phyloP scores from a whole-genome alignment of 257 asterid genomes.

The Solanum habrochaites region DNA sequence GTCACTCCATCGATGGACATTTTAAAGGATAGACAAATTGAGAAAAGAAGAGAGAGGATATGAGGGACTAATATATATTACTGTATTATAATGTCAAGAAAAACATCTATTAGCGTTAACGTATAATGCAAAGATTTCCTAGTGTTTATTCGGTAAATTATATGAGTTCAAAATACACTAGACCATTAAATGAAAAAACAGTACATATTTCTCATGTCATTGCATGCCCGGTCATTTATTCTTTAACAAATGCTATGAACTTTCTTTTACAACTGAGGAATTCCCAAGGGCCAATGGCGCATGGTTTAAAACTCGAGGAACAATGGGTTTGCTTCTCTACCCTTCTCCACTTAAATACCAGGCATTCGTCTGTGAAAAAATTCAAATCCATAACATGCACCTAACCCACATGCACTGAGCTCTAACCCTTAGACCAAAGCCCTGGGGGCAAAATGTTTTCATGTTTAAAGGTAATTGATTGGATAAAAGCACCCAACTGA shows the following conservation, averaged over 20 bases:
- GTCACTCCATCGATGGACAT: not conserved
- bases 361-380: not conserved
- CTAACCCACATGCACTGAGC: not conserved
- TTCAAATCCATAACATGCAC: not conserved
- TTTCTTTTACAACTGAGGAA: not conserved
- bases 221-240: not conserved
- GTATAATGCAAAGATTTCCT: not conserved
- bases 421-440: not conserved
- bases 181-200: not conserved
- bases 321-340: not conserved
- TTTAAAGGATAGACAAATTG: not conserved
- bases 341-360: not conserved
- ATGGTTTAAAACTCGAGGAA: not conserved
- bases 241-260: not conserved
- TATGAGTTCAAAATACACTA: not conserved
- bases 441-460: not conserved
- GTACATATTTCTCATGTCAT: not conserved
- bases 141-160: not conserved
- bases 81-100: not conserved
- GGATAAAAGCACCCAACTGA: not conserved
- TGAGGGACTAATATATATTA: not conserved
- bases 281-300: not conserved
- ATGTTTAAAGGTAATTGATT: not conserved
- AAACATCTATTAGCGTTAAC: not conserved
- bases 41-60: not conserved